Evolutionary conservation across 495 filamentous ascomycete species (phyloP).

Genomic region (Xylona heveae): DNA sequence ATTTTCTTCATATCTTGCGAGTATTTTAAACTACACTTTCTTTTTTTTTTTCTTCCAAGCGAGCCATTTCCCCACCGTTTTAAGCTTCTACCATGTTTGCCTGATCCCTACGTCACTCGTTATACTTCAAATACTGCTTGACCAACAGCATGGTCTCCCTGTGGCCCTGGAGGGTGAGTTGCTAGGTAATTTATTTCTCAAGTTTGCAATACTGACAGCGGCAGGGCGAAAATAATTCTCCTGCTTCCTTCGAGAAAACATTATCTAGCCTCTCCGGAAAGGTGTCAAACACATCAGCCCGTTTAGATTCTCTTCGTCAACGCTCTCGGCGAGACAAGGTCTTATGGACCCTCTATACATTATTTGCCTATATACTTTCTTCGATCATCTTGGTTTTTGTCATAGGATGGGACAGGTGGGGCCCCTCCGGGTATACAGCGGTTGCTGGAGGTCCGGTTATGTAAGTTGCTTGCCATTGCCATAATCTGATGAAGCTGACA

Average conservation of each 20-base stretch:
- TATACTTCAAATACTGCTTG: not conserved
- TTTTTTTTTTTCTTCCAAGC: no score
- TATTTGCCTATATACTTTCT: conserved; percentile 75
- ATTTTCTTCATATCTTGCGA: no score
- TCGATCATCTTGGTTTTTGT: conserved; percentile 60
- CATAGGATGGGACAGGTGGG: conserved; percentile 67
- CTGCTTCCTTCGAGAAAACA: conserved; percentile 80
- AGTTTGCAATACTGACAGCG: not conserved
- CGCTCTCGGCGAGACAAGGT: conserved; percentile 59
- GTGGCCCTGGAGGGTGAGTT: conserved; percentile 56
- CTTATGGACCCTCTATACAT: conserved; percentile 73
- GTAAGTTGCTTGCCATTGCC: conserved; percentile 21
- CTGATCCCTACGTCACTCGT: no score
- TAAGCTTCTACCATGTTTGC: no score
- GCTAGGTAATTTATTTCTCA: not conserved
- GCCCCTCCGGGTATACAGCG: conserved; percentile 49
- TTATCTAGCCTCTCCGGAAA: conserved; percentile 62
- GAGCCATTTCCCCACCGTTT: no score
- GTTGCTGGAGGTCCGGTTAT: conserved; percentile 60
- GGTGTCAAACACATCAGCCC: conserved; percentile 48
- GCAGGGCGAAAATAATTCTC: conserved; percentile 63
- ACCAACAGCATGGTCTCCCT: conserved; percentile 46
- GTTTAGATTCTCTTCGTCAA: conserved; percentile 49
- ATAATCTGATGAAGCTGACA: not conserved
- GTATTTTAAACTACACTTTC: no score